Percentiles rank a stretch among this genome's conserved stretches.
These are phyloP conservation scores for Cnidoscolus chayamansa DNA, from an alignment of 441 rosid genomes.

Conservation along the genomic window DNA sequence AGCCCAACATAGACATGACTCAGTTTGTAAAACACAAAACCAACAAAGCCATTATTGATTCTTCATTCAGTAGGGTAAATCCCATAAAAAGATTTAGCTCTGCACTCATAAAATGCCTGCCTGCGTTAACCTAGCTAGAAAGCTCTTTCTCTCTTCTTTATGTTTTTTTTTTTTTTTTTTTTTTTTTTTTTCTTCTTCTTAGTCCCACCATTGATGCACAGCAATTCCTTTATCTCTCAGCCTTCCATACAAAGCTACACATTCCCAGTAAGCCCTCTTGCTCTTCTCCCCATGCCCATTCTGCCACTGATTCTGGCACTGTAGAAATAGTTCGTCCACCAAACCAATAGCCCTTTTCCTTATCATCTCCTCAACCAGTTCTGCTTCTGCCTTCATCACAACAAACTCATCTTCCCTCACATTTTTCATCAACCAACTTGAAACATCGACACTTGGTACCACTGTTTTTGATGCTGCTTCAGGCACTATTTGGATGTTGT, in stretches of 20 bases:
- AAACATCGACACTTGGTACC: background rate
- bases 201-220: constrained; percentile 26
- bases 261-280: constrained; percentile 25
- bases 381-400: constrained; percentile 29
- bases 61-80: background rate
- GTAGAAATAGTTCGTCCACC: constrained; percentile 21
- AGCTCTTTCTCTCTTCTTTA: background rate
- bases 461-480: constrained; percentile 8
- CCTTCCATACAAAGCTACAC: constrained; percentile 22
- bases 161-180: background rate
- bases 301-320: constrained; percentile 24
- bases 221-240: constrained; percentile 21
- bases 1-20: no score
- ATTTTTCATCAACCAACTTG: constrained; percentile 21
- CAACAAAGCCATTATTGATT: background rate
- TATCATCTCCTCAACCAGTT: constrained; percentile 24
- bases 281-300: constrained; percentile 9
- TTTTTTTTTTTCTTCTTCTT: background rate
- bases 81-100: background rate
- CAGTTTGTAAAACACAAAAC: background rate
- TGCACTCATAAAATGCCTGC: background rate
- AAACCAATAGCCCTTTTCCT: constrained; percentile 3
- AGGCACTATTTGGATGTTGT: constrained; percentile 12
- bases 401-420: constrained; percentile 24
- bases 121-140: no score